phyloP scores from a whole-genome alignment of 768 basidiomycete species.

The Lactarius hengduanensis region DNA sequence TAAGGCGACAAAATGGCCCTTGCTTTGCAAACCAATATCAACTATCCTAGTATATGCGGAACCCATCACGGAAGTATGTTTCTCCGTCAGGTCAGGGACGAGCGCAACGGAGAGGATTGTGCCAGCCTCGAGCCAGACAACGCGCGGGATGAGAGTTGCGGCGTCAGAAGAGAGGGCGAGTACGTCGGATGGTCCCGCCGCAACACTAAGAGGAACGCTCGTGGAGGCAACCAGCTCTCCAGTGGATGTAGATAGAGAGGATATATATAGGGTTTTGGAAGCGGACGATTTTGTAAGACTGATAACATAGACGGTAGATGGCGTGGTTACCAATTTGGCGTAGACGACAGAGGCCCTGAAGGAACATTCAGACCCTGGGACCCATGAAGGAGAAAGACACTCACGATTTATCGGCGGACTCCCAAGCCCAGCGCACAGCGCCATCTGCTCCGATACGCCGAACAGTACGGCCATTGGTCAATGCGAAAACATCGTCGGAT shows the following conservation, averaged over 20 bases:
- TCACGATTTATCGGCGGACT: conserved; percentile 64
- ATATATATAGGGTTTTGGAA: conserved; percentile 66
- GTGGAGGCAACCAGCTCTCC: conserved; percentile 51
- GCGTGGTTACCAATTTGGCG: conserved; percentile 56
- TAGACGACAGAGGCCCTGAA: conserved; percentile 63
- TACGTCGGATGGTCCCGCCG: conserved; percentile 38
- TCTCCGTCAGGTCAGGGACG: conserved; percentile 50
- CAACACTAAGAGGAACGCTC: conserved; percentile 54
- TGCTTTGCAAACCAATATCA: conserved; percentile 56
- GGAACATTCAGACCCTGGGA: conserved; percentile 13
- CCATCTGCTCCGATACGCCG: conserved; percentile 54
- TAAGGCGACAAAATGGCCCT: conserved; percentile 62
- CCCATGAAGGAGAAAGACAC: conserved; percentile 27
- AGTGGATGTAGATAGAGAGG: conserved; percentile 53
- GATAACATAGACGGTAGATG: conserved; percentile 53
- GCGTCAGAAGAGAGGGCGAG: conserved; percentile 35
- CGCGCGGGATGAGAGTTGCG: conserved; percentile 34
- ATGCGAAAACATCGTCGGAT: conserved; percentile 44
- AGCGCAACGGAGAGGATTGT: conserved; percentile 51
- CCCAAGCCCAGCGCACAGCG: conserved; percentile 66
- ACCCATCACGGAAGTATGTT: conserved; percentile 44
- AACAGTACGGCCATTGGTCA: conserved; percentile 63
- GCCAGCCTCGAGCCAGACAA: conserved; percentile 56
- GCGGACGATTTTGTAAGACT: conserved; percentile 45
- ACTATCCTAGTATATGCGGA: conserved; percentile 50